Conservation (phyloP, 2,329 filamentous ascomycete genomes). For the Fusarium paranaense region DNA sequence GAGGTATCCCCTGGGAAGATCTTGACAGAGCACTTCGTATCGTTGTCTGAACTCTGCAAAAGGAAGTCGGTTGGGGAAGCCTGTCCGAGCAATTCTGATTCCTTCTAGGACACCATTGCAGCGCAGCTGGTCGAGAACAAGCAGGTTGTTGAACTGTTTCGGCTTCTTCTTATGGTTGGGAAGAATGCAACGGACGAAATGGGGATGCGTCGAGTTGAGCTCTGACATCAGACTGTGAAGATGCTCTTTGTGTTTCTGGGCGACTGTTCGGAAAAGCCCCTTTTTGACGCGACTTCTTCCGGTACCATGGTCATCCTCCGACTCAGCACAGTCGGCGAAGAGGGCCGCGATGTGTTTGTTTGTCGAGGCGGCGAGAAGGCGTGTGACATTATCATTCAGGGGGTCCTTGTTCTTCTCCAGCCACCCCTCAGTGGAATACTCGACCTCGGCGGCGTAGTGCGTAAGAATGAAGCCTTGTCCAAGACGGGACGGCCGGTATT, state of each 20-base stretch:
- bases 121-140: constrained; percentile 97
- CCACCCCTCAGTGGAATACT: constrained; percentile 96
- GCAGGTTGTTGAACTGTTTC: constrained; percentile 88
- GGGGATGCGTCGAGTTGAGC: constrained; percentile 94
- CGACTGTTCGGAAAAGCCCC: constrained; percentile 95
- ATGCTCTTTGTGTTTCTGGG: constrained; percentile 97
- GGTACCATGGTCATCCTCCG: constrained; percentile 77
- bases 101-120: constrained; percentile 99
- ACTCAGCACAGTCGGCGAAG: constrained; percentile 88
- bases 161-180: constrained; percentile 98
- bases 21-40: constrained; percentile 92
- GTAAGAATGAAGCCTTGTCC: constrained; percentile 95
- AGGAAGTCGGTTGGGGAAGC: constrained; percentile 92
- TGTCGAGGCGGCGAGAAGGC: constrained; percentile 83
- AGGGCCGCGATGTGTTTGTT: constrained; percentile 86
- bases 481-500: constrained; percentile 89
- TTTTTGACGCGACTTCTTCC: constrained; percentile 90
- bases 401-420: constrained; percentile 99
- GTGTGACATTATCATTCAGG: constrained; percentile 95
- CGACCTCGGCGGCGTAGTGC: constrained; percentile 97
- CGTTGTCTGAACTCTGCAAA: constrained; percentile 95
- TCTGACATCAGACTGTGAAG: constrained; percentile 96
- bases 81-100: constrained; percentile 95
- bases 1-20: constrained; percentile 89
- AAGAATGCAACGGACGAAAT: constrained; percentile 97